Evolutionary conservation across 495 filamentous ascomycete species (phyloP), one percentile per base, ranked within the genome.

Genomic region (Penicillium flavigenum): DNA sequence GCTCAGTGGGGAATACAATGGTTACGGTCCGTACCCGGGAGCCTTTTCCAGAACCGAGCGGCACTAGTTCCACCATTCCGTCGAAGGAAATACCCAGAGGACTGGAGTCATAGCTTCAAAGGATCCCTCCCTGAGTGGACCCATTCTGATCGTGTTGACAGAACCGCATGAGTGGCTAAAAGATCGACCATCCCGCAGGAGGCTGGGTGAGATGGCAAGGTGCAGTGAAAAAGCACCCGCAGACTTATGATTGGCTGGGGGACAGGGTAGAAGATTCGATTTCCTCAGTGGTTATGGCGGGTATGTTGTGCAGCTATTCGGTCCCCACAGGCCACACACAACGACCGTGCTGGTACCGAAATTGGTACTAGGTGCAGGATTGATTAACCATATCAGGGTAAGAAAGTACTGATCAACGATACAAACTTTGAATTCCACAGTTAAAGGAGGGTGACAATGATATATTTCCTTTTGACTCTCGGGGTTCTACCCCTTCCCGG

Each of bases 151-250:
- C 51, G 54, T 44, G 54, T 62, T 20, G 57, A 64, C 50, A 31
- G 44, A 47, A 58, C 29, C 46, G 57, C 59, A 58, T 65, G 59
- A 61, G 65, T 62, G 60, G 64, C 58, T 62, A 29, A 38, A 41
- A 57, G 65, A 70, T 70, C 67, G 65, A 58, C 67, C 54, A 62
- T 62, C 41, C 57, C 57, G 63, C 65, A 68, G 65, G 34, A 61
- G 38, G 53, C 67, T 66, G 62, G 57, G 32, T 47, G 29, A 58
- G 51, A 61, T 67, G 56, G 54, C 45, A 46, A 66, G 57, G 49
- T 14, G 49, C 16, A 61, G 31, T 20, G 27, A 48, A 51, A 60
- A 60, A 49, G 61, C 27, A 54, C 54, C 56, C 56, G 49, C 12
- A 9, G 6, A 22, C 14, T 16, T 11, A 16, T 67, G 57, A 68